Conservation (phyloP, 2,329 filamentous ascomycete genomes). For the Ceratocystis ficicola region DNA sequence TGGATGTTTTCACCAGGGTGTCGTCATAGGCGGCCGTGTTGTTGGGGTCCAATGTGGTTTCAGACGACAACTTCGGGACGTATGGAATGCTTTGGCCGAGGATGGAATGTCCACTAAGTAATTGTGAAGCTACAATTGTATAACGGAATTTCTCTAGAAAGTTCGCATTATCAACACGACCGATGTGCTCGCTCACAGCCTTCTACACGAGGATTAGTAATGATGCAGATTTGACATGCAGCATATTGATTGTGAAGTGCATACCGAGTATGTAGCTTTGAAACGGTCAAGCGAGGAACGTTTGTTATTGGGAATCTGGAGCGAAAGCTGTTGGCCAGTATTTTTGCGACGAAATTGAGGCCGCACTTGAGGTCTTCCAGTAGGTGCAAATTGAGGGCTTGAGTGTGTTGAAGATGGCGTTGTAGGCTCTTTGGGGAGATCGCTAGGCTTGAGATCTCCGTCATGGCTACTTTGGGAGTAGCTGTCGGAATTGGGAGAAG, state of each 20-base stretch:
- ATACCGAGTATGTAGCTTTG: constrained; percentile 41
- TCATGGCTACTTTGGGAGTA: constrained; percentile 24
- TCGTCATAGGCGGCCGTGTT: constrained; percentile 30
- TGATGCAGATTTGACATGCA: background rate
- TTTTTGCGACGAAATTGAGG: constrained; percentile 41
- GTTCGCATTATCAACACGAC: constrained; percentile 64
- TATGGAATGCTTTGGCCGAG: constrained; percentile 26
- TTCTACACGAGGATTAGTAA: constrained; percentile 35
- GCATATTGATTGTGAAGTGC: constrained; percentile 24
- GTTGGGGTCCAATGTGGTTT: background rate
- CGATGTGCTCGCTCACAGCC: constrained; percentile 59
- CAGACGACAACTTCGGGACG: constrained; percentile 10
- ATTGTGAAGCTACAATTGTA: constrained; percentile 79
- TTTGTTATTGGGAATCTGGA: constrained; percentile 31
- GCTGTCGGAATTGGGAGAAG: constrained; percentile 31
- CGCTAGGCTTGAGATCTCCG: constrained; percentile 25
- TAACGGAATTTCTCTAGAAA: constrained; percentile 92
- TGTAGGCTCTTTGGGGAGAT: constrained; percentile 25
- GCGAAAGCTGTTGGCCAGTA: constrained; percentile 33
- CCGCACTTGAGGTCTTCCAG: constrained; percentile 43
- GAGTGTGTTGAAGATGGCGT: constrained; percentile 37
- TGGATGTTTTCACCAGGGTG: constrained; percentile 30
- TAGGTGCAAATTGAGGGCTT: constrained; percentile 44
- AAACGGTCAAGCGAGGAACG: constrained; percentile 35
- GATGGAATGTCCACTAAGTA: constrained; percentile 60